These are phyloP conservation scores for Podila verticillata DNA, from an alignment of 192 early-diverging fungal genomes.

Conservation along the genomic window DNA sequence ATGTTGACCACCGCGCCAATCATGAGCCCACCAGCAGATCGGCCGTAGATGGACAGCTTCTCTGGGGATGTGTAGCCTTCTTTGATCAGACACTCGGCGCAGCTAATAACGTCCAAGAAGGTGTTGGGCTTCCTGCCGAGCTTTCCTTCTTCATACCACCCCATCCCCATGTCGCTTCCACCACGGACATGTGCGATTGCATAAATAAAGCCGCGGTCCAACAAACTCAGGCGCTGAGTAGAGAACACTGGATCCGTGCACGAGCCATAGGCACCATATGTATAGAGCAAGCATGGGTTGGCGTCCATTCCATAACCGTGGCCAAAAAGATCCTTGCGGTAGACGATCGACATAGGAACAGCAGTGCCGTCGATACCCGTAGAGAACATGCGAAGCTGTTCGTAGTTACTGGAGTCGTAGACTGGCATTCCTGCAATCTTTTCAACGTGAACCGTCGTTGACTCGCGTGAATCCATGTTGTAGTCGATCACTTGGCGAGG, in stretches of 20 bases:
- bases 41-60: constrained; percentile 57
- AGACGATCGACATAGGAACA: constrained; percentile 75
- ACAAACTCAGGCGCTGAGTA: constrained; percentile 73
- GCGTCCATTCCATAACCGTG: constrained; percentile 39
- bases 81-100: constrained; percentile 71
- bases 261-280: constrained; percentile 85
- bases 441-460: constrained; percentile 44
- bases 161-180: constrained; percentile 79
- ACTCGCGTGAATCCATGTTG: constrained; percentile 58
- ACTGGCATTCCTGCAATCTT: constrained; percentile 21
- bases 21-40: constrained; percentile 28
- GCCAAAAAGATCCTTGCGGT: constrained; percentile 50
- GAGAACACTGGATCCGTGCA: constrained; percentile 80
- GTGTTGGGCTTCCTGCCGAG: constrained; percentile 76
- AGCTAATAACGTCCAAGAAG: constrained; percentile 74
- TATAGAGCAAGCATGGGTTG: constrained; percentile 72
- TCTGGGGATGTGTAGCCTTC: constrained; percentile 57
- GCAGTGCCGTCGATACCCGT: constrained; percentile 49
- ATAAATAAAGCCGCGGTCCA: constrained; percentile 81
- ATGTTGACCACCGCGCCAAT: constrained; percentile 72
- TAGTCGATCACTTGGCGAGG: constrained; percentile 70
- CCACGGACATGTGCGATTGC: constrained; percentile 86
- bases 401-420: constrained; percentile 56
- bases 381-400: constrained; percentile 55
- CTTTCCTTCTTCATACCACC: constrained; percentile 83